A percentile compares a stretch with the other conserved stretches of the same genome.
Conservation (phyloP, 352 stramenopile species). For the Phytopythium sindhum region DNA sequence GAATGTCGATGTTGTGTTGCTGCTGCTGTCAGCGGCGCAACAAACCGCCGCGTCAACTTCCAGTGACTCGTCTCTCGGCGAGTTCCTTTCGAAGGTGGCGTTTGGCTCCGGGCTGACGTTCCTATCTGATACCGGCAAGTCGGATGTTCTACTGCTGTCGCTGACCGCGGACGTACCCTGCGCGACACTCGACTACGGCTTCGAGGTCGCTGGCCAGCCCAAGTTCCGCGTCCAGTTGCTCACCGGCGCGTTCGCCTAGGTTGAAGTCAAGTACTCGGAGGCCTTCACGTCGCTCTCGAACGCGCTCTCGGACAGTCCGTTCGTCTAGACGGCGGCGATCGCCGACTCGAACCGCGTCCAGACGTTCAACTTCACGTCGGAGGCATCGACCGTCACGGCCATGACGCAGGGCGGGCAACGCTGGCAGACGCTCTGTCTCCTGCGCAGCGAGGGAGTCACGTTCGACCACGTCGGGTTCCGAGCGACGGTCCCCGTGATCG, state of each 20-base stretch:
- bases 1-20: not conserved
- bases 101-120: slow-evolving; percentile 12
- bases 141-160: slow-evolving; percentile 12
- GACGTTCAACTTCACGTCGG: slow-evolving; percentile 20
- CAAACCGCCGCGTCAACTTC: not conserved
- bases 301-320: slow-evolving; percentile 19
- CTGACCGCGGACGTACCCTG: slow-evolving; percentile 12
- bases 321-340: slow-evolving; percentile 16
- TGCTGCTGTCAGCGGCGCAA: not conserved
- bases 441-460: slow-evolving; percentile 17
- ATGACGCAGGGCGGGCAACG: slow-evolving; percentile 20
- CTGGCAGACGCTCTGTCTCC: slow-evolving; percentile 23
- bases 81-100: slow-evolving; percentile 19
- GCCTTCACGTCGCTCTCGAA: slow-evolving; percentile 18
- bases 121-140: slow-evolving; percentile 2
- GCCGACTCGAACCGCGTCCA: slow-evolving; percentile 25
- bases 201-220: slow-evolving; percentile 22
- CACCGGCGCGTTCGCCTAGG: slow-evolving; percentile 17
- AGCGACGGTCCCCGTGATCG: slow-evolving; percentile 23
- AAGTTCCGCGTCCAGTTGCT: slow-evolving; percentile 18
- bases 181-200: slow-evolving; percentile 26
- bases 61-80: slow-evolving; percentile 7
- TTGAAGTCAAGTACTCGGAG: slow-evolving; percentile 29
- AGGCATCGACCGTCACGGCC: slow-evolving; percentile 15
- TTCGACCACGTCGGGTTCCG: slow-evolving; percentile 22